These are phyloP conservation scores for Ilyonectria sp. DNA, from an alignment of 2,329 filamentous ascomycete species.

Conservation along the genomic window DNA sequence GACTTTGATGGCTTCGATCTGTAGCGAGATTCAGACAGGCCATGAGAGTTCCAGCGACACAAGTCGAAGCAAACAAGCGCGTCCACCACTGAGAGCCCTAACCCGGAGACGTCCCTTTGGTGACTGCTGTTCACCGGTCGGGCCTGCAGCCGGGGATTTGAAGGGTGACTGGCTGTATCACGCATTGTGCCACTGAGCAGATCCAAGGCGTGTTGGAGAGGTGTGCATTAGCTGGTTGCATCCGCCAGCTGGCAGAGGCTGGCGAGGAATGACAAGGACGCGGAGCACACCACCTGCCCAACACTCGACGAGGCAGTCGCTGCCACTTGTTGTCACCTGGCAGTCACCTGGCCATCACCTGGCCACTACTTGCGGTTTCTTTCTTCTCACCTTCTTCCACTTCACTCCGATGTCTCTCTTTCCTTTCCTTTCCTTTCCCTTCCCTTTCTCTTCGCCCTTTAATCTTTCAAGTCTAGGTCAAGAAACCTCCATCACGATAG, in stretches of 20 bases:
- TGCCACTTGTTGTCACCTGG: conserved; percentile 11
- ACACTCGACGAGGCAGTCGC: conserved; percentile 8
- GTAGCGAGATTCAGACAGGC: neutral
- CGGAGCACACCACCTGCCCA: neutral
- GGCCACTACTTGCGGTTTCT: conserved; percentile 29
- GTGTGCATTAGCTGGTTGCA: conserved; percentile 16
- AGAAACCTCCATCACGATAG: neutral
- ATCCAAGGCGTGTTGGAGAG: conserved; percentile 1
- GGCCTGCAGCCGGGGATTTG: conserved; percentile 4
- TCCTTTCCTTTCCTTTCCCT: neutral
- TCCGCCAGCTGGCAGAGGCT: conserved; percentile 4
- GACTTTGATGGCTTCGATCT: neutral
- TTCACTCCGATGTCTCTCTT: neutral
- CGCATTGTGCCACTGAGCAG: conserved; percentile 20
- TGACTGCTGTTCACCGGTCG: conserved; percentile 15
- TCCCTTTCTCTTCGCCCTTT: neutral
- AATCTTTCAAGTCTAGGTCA: neutral
- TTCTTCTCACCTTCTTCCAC: conserved; percentile 9
- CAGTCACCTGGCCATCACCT: conserved; percentile 19
- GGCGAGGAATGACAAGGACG: neutral
- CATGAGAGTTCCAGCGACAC: conserved; percentile 13
- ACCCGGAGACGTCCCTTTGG: conserved; percentile 1
- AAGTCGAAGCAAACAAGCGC: conserved; percentile 17
- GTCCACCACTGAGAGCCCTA: neutral
- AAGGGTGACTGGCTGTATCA: conserved; percentile 25